A percentile compares a stretch with the other conserved stretches of the same genome.
These are phyloP conservation scores for Pelargonium fulgidum DNA, from an alignment of 441 rosid species.

Conservation along the genomic window DNA sequence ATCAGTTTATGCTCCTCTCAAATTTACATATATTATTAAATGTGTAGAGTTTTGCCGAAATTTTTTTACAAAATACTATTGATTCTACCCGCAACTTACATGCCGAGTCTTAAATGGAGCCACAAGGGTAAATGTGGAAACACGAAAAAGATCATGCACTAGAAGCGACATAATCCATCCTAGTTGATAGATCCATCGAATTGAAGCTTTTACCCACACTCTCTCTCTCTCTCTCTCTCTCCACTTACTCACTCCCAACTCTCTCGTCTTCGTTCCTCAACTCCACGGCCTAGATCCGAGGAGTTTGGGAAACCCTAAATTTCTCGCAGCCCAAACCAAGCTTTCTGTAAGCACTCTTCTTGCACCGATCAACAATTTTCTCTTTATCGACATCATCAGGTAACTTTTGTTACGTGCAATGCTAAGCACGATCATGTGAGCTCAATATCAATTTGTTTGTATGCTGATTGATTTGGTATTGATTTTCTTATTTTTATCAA, in stretches of 20 bases:
- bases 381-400: constrained; percentile 9
- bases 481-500: no score
- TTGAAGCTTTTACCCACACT: background rate
- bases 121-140: no score
- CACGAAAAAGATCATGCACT: no score
- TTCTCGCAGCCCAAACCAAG: background rate
- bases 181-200: no score
- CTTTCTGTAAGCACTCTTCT: background rate
- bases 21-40: no score
- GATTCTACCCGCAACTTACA: no score
- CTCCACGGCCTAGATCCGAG: constrained; percentile 30
- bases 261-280: constrained; percentile 11
- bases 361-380: background rate
- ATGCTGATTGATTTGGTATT: no score
- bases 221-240: background rate
- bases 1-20: no score
- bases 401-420: background rate
- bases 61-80: no score
- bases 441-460: constrained; percentile 2
- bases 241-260: background rate
- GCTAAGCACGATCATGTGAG: background rate
- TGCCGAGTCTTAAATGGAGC: no score
- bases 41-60: no score
- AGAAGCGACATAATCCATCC: no score
- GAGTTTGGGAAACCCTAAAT: constrained; percentile 23